Percentiles rank a stretch among this genome's conserved stretches.
phyloP scores from a whole-genome alignment of 148 eudicot genomes.

The Beta vulgaris region DNA sequence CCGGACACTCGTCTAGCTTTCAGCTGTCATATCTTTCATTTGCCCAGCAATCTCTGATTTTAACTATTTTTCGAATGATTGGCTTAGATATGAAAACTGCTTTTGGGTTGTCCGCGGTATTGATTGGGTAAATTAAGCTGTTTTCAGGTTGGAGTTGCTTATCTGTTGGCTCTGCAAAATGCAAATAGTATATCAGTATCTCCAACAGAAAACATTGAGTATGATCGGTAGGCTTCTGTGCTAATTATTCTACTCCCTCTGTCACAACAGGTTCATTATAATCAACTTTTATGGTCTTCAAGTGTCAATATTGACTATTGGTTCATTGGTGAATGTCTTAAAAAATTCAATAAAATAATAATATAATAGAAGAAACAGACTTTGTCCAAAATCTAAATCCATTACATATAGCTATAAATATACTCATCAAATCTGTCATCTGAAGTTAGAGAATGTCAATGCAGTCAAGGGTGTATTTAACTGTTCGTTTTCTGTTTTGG shows the following conservation, averaged over 20 bases:
- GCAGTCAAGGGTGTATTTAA: background rate
- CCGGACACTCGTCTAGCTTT: background rate
- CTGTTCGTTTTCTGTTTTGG: background rate
- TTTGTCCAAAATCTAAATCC: background rate
- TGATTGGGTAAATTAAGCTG: slow-evolving; percentile 18
- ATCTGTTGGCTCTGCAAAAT: slow-evolving; percentile 87
- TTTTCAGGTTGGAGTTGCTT: slow-evolving; percentile 88
- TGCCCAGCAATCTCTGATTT: background rate
- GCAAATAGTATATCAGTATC: slow-evolving; percentile 70
- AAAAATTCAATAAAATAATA: background rate
- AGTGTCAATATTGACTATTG: background rate
- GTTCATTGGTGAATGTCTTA: background rate
- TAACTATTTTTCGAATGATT: background rate
- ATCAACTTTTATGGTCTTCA: background rate
- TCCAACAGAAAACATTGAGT: slow-evolving; percentile 85
- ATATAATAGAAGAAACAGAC: background rate
- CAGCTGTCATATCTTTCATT: background rate
- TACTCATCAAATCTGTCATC: background rate
- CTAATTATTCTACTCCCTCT: background rate
- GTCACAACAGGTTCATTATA: background rate
- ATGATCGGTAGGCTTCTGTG: slow-evolving; percentile 60
- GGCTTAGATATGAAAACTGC: background rate
- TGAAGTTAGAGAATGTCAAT: background rate
- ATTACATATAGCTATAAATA: background rate
- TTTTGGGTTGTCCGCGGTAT: slow-evolving; percentile 1